Evolutionary conservation across 257 asterid genomes (phyloP), one percentile per base, ranked within the genome.

Genomic region (Capsicum pubescens): DNA sequence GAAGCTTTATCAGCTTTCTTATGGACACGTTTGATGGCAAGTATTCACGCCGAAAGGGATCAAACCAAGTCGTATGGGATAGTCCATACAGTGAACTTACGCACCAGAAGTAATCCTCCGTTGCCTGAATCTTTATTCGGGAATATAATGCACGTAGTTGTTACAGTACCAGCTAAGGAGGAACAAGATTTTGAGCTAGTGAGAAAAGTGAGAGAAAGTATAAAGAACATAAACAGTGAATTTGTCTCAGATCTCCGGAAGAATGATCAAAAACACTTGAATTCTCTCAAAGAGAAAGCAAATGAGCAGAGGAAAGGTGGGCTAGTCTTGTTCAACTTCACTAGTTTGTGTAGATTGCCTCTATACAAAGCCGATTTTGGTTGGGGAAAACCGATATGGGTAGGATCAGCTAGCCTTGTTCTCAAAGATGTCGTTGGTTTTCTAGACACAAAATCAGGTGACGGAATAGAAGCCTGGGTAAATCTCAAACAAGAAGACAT

Each of bases 261-360:
- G 60, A 17, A 79, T 2, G 85, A 87, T 2, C 79, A 84, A 8
- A 82, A 85, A 13, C 92, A 88, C 67, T 82, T 89, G 84, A 82
- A 57, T 9, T 82, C 55, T 9, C 2, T 87, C 7, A 88, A 78
- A 44, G 88, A 83, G 50, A 67, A 58, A 74, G 84, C 83, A 63
- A 77, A 19, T 44, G 72, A 21, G 15, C 72, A 79, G 54, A 58
- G 0, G 14, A 87, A 63, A 36, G 91, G 92, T 1, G 85, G 84
- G 81, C 69, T 89, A 32, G 87, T 87, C 4, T 10, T 87, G 8
- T 83, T 92, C 32, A 84, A 54, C 66, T 89, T 92, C 72, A 87
- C 92, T 6, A 90, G 96, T 69, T 76, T 91, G 88, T 90, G 95
- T 44, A 79, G 94, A 86, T 88, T 90, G 44, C 94, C 93, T 6